Base-by-base conservation (phyloP, 2,329 filamentous ascomycete species). In the Lasiodiplodia gonubiensis region DNA sequence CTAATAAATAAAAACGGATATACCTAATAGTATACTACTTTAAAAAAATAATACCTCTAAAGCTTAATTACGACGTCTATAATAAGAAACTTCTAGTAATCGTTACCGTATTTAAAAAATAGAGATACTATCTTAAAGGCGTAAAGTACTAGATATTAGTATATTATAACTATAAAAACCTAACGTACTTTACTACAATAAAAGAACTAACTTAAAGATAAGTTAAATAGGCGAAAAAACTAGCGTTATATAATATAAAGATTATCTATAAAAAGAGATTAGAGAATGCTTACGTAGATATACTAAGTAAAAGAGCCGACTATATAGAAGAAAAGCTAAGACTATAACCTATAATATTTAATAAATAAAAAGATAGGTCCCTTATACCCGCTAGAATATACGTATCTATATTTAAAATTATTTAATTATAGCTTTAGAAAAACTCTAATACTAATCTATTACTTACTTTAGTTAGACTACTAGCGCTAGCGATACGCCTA, bases 181-280 rank as follows among this genome's bases (percentile, higher is more conserved):
- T 27, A 3, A 27, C 27, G 27, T 27, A 27, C 27, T 27, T 27
- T 27, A 27, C 27, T 27, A 27, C 27, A 3, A 27, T 27, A 27
- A 27, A 27, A 5, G 5, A 27, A 27, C 27, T 27, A 27, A 27
- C 27, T 27, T 3, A 5, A 27, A 27, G 5, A 27, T 27, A 27
- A 27, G 27, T 27, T 27, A 27, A 27, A 27, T 27, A 27, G 27
- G 5, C 27, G 2, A 27, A 27, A 33, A n/a, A 35, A 39, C 8
- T 57, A 25, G 53, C 27, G 23, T 57, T 33, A 21, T 57, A 57
- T 23, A 39, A 55, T 21, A 55, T 55, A 35, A 55, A 55, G 53
- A 55, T 55, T 14, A 55, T 30, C 27, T 55, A 55, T 12, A 10
- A 27, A 21, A 55, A 55, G 30, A 30, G 53, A 55, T 55, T 18